Base-by-base conservation (phyloP, 768 basidiomycete genomes). In the Pluteus cervinus region DNA sequence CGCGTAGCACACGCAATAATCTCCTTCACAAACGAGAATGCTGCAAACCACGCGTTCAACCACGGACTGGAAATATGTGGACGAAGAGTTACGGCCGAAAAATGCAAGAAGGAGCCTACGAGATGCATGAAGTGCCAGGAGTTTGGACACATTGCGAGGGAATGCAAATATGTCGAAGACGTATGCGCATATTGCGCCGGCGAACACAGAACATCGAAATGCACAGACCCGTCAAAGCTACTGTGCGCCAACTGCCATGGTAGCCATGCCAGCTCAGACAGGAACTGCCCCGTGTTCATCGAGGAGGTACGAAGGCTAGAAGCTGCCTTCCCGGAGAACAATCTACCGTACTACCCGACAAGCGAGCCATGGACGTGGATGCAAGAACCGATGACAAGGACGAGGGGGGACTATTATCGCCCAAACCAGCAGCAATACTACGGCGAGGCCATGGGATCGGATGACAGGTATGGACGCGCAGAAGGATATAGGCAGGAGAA, bases 61-160 rank as follows among this genome's bases (percentile, higher is more conserved):
- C 25, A 32, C 7, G 45, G 53, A 1, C 11, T 49, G 1, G 21
- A 22, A 4, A 37, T 50, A 4, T 34, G 28, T 24, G 28, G 43
- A 2, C 37, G 28, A 21, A 17, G 23, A 20, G 23, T 42, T 2
- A 5, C 24, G 9, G 40, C 37, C 0, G 20, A 36, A 7, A 52
- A 52, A 22, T 26, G 23, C 30, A 47, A 43, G 22, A 44, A 41
- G 14, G 48, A 52, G 12, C 48, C 44, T 1, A 37, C 41, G 0
- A 20, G 43, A 15, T 54, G 50, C 36, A 42, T 48, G 24, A 54
- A 54, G 25, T 54, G 53, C 37, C 50, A 54, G 7, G 41, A 37
- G 9, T 51, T 25, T 17, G 39, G 41, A 8, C 53, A 54, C 32
- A n/a, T 48, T 0, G 49, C 49, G 4, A 11, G 9, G 12, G 43